phyloP scores from a whole-genome alignment of 345 rosid species.

The Mercurialis annua region DNA sequence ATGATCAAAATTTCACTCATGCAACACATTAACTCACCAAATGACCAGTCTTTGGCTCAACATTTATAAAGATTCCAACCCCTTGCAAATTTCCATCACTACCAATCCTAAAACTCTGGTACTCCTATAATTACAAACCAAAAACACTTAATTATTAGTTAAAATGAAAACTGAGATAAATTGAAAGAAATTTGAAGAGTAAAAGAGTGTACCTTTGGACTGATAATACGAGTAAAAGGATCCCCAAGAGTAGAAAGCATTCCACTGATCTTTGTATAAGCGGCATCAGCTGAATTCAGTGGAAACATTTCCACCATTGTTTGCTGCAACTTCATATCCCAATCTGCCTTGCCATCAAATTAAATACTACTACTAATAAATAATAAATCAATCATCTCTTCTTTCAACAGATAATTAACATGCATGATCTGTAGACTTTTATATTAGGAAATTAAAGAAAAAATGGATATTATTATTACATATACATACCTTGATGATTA shows the following conservation, averaged over 20 bases:
- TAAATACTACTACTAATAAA: not conserved
- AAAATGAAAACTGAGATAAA: not conserved
- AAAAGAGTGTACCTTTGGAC: conserved; percentile 68
- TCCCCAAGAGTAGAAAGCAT: conserved; percentile 96
- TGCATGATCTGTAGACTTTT: too few relatives aligned
- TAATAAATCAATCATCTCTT: too few relatives aligned
- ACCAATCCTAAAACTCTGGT: conserved; percentile 82
- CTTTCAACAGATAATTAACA: too few relatives aligned
- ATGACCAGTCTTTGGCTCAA: conserved; percentile 77
- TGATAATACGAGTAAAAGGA: conserved; percentile 83
- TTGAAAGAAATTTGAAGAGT: not conserved
- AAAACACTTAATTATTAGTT: not conserved
- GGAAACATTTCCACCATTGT: conserved; percentile 93
- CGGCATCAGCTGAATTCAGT: conserved; percentile 72
- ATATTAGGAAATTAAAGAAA: too few relatives aligned
- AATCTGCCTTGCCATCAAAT: conserved; percentile 45
- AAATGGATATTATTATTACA: too few relatives aligned
- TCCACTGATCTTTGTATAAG: conserved; percentile 60
- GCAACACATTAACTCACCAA: conserved; percentile 67
- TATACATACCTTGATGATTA: conserved; percentile 68
- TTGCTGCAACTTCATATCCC: conserved; percentile 86
- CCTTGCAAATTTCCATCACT: conserved; percentile 92
- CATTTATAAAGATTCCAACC: conserved; percentile 70
- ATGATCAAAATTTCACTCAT: too few relatives aligned
- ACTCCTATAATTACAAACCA: conserved; percentile 52